Evolutionary conservation across 306 rosid genomes (phyloP), one percentile per base, ranked within the genome.

Genomic region (Cicer bijugum): DNA sequence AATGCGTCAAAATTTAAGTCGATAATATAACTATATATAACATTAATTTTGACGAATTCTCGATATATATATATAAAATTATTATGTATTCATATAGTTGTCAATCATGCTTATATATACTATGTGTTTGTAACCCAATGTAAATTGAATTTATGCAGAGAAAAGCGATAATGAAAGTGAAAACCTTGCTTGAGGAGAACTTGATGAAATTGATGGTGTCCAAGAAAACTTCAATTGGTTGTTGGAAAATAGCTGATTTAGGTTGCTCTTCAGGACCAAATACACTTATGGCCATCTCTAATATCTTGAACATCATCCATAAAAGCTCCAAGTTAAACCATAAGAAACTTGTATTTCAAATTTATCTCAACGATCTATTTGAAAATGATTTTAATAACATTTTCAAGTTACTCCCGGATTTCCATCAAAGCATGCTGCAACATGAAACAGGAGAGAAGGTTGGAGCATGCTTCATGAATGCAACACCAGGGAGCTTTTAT

Each of bases 401-500:
- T 19, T 45, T 67, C 12, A 67, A 45, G 19, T 67, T 67, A 67
- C 71, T 67, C 0, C 71, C 71, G 0, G 20, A 67, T 3, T 88
- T 88, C 72, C 16, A 66, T 8, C 12, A 75, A 50, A 63, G 44
- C 1, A 45, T 75, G 4, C 9, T 75, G 4, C 9, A 35, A 12
- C 10, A 55, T 6, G 51, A 64, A 12, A 8, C 2, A 15, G 69
- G 84, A 12, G 14, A 33, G 0, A 52, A 75, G 0, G 12, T 38
- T 64, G 84, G 85, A 4, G 63, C 76, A 2, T 84, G 87, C 58
- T 85, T 84, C 42, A 16, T 86, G 6, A 4, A 57, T 6, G 93
- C 80, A 14, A 74, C 79, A 15, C 96, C 90, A 0, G 96, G 88
- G 1, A 80, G 46, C 15, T 90, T 88, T 61, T 78, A 86, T 9